A percentile compares a stretch with the other conserved stretches of the same genome.
Conservation (phyloP, 2,329 filamentous ascomycete species). For the Ophiostoma piceae region DNA sequence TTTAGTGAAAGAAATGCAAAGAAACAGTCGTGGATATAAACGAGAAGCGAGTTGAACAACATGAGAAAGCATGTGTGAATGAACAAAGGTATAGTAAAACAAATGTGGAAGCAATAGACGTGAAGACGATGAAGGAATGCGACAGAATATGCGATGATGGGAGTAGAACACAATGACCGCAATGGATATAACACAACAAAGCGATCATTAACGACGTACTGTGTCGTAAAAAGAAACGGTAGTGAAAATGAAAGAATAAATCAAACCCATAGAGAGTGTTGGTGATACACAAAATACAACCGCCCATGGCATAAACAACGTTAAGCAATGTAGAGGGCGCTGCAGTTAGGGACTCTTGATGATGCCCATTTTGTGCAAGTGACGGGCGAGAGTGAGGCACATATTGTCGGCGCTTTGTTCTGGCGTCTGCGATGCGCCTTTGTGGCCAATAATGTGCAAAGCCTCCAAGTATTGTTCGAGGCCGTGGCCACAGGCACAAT, state of each 20-base stretch:
- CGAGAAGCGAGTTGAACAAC: too few species aligned
- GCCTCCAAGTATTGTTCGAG: background rate
- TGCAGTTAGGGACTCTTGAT: background rate
- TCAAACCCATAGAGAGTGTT: too few species aligned
- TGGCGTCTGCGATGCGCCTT: background rate
- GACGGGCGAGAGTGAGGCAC: background rate
- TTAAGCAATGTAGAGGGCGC: background rate
- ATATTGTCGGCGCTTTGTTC: background rate
- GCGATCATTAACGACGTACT: background rate
- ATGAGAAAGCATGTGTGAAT: too few species aligned
- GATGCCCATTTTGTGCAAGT: background rate
- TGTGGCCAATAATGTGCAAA: background rate
- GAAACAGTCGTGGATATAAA: too few species aligned
- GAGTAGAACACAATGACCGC: background rate
- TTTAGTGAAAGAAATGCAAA: too few species aligned
- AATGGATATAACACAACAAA: background rate
- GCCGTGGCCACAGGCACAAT: background rate
- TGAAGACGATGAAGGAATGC: too few species aligned
- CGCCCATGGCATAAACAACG: too few species aligned
- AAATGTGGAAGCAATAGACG: too few species aligned
- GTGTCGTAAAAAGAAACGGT: too few species aligned
- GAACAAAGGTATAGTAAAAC: too few species aligned
- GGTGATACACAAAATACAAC: too few species aligned
- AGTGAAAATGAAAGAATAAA: too few species aligned
- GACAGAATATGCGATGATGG: background rate